Conservation (phyloP, 2,329 filamentous ascomycete genomes). For the Dendryphion nanum region DNA sequence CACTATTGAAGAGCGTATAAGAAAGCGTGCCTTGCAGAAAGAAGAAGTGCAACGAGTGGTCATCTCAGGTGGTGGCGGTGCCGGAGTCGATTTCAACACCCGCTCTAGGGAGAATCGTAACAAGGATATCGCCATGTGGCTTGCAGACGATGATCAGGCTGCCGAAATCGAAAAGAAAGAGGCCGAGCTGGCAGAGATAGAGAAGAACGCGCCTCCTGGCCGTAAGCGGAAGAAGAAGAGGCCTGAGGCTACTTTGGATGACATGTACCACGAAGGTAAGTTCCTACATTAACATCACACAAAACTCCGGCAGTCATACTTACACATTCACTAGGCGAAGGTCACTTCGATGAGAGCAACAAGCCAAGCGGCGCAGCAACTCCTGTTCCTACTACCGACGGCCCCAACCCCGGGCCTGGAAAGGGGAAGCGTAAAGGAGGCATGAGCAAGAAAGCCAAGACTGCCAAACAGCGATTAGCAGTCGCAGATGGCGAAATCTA, state of each 20-base stretch:
- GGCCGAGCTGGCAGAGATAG: conserved; percentile 73
- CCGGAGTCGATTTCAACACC: conserved; percentile 94
- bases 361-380: conserved; percentile 86
- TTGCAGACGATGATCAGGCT: conserved; percentile 94
- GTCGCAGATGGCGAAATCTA: conserved; percentile 46
- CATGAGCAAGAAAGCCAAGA: conserved; percentile 53
- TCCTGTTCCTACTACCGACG: conserved; percentile 57
- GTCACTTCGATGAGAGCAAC: conserved; percentile 87
- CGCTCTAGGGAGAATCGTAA: conserved; percentile 87
- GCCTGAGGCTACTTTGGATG: conserved; percentile 71
- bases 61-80: conserved; percentile 79
- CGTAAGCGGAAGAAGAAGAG: conserved; percentile 58
- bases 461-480: conserved; percentile 49
- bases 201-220: conserved; percentile 46
- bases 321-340: conserved; percentile 68
- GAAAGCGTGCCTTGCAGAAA: conserved; percentile 94
- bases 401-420: conserved; percentile 12
- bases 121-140: conserved; percentile 98
- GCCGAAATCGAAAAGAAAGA: conserved; percentile 92
- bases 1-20: conserved; percentile 96
- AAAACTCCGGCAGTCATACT: conserved; percentile 6
- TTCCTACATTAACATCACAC: conserved; percentile 1
- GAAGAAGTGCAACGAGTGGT: conserved; percentile 98
- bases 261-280: conserved; percentile 99
- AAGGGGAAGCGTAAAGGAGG: conserved; percentile 53